A percentile compares a stretch with the other conserved stretches of the same genome.
Conservation (phyloP, 257 asterid genomes). For the Nicotiana knightiana region DNA sequence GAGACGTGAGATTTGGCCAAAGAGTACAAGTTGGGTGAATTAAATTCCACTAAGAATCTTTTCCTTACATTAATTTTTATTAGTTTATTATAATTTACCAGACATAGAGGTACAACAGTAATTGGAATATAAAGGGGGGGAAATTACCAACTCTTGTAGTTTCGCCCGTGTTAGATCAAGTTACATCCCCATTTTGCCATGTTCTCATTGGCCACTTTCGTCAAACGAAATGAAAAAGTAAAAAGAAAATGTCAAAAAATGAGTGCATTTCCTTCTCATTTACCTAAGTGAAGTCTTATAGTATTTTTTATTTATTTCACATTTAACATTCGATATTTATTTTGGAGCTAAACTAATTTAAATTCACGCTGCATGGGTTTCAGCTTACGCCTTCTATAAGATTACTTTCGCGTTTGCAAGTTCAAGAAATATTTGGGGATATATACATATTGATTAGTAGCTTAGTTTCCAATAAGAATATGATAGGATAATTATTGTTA, state of each 20-base stretch:
- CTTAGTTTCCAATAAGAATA: too few relatives aligned
- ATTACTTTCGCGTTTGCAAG: neutral
- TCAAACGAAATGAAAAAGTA: constrained; percentile 5
- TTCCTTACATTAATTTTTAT: constrained; percentile 15
- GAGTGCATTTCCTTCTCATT: neutral
- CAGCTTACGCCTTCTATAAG: neutral
- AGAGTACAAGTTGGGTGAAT: constrained; percentile 24
- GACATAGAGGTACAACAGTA: constrained; percentile 30
- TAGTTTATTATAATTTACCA: constrained; percentile 25
- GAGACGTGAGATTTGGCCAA: constrained; percentile 5
- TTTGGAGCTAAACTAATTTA: too few relatives aligned
- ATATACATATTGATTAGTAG: neutral
- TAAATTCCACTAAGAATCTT: constrained; percentile 28
- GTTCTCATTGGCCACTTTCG: constrained; percentile 22
- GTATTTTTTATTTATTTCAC: neutral
- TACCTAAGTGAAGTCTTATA: neutral
- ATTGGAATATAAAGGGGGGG: constrained; percentile 37
- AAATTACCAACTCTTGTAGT: constrained; percentile 11
- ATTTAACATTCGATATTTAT: too few relatives aligned
- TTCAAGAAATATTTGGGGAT: neutral
- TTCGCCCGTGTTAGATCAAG: constrained; percentile 15
- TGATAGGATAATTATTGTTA: too few relatives aligned
- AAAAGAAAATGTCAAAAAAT: neutral
- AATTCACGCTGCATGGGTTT: neutral
- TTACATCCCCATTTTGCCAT: constrained; percentile 32